phyloP scores from a whole-genome alignment of 2,329 filamentous ascomycete genomes.

The Aspergillus nomiae region DNA sequence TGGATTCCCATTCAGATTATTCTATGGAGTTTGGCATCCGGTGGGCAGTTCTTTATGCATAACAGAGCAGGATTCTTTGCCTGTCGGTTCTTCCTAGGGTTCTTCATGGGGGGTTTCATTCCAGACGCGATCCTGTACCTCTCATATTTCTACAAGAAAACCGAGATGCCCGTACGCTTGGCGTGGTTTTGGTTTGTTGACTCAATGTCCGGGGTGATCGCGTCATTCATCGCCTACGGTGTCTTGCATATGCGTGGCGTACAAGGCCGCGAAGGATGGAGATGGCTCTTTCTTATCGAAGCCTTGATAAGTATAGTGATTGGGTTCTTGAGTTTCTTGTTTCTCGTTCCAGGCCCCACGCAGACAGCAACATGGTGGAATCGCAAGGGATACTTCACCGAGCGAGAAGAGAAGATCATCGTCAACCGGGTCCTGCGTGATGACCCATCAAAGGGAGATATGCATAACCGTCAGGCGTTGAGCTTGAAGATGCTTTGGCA shows the following conservation, averaged over 20 bases:
- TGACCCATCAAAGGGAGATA: slow-evolving; percentile 40
- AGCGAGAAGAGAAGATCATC: slow-evolving; percentile 63
- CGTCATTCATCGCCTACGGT: slow-evolving; percentile 38
- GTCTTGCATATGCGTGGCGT: slow-evolving; percentile 45
- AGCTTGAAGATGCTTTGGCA: slow-evolving; percentile 33
- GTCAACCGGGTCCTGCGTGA: slow-evolving; percentile 59
- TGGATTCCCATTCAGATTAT: slow-evolving; percentile 10
- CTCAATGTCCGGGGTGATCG: slow-evolving; percentile 34
- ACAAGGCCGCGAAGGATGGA: slow-evolving; percentile 46
- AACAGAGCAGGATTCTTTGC: slow-evolving; percentile 7
- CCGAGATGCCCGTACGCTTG: slow-evolving; percentile 38
- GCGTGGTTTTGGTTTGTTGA: slow-evolving; percentile 42
- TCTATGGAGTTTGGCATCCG: slow-evolving; percentile 20
- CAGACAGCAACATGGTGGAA: slow-evolving; percentile 58
- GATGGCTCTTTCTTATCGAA: slow-evolving; percentile 44
- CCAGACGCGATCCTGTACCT: slow-evolving; percentile 41
- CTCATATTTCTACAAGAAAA: slow-evolving; percentile 43
- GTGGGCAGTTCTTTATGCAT: slow-evolving; percentile 43
- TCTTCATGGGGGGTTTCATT: slow-evolving; percentile 38
- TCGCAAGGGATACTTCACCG: slow-evolving; percentile 53
- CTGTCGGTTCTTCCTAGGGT: slow-evolving; percentile 7
- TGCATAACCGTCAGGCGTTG: slow-evolving; percentile 41
- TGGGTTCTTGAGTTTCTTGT: slow-evolving; percentile 45
- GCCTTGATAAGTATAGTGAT: slow-evolving; percentile 38
- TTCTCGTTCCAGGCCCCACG: slow-evolving; percentile 41